Percentiles rank a stretch among this genome's conserved stretches.
phyloP scores from a whole-genome alignment of 768 basidiomycete genomes.

The Lanmaoa rubissima region DNA sequence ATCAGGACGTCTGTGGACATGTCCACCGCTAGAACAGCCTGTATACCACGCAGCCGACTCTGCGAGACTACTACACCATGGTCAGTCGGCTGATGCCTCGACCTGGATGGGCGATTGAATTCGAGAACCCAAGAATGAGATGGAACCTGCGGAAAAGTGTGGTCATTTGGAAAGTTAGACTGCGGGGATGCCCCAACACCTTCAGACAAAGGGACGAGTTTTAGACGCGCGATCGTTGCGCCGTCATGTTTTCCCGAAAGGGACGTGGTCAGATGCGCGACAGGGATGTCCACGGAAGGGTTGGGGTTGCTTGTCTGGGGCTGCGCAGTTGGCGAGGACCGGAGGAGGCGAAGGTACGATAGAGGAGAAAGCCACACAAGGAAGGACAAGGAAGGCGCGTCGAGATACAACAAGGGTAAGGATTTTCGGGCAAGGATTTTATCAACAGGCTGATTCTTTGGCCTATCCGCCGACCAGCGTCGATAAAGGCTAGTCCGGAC shows the following conservation, averaged over 20 bases:
- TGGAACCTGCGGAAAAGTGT: constrained; percentile 23
- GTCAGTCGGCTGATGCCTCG: constrained; percentile 40
- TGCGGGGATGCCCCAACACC: constrained; percentile 8
- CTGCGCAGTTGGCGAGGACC: constrained; percentile 25
- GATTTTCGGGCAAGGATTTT: constrained; percentile 55
- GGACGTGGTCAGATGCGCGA: constrained; percentile 44
- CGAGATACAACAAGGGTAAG: constrained; percentile 71
- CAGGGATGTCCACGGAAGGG: constrained; percentile 46
- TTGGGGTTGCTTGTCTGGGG: constrained; percentile 14
- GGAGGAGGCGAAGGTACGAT: constrained; percentile 63
- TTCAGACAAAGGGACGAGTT: constrained; percentile 34
- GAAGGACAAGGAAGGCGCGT: constrained; percentile 67
- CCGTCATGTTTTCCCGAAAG: constrained; percentile 46
- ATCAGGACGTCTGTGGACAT: constrained; percentile 24
- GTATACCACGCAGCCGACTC: constrained; percentile 70
- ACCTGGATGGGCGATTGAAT: constrained; percentile 47
- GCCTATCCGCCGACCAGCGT: constrained; percentile 27
- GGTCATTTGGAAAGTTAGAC: constrained; percentile 23
- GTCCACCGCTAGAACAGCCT: constrained; percentile 50
- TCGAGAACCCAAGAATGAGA: constrained; percentile 63
- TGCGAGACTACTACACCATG: constrained; percentile 71
- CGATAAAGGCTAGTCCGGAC: not conserved
- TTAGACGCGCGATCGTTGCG: constrained; percentile 54
- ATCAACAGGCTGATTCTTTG: constrained; percentile 55
- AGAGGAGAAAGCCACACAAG: constrained; percentile 67